These are phyloP conservation scores for Candida verbasci DNA, from an alignment of 805 yeast genomes.

Conservation along the genomic window DNA sequence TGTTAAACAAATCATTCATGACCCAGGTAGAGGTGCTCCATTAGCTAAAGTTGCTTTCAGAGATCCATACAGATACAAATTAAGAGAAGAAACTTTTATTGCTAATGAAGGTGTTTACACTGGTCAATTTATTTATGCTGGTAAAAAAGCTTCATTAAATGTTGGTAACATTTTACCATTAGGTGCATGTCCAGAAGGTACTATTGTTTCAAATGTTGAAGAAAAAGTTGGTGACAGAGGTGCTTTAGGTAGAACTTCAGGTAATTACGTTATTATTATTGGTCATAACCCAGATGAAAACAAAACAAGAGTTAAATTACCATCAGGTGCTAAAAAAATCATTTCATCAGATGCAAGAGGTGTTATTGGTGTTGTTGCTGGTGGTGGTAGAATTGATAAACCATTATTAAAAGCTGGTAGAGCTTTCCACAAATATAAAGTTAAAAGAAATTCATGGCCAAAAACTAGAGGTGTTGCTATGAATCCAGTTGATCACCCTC, in stretches of 20 bases:
- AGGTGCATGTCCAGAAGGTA: conserved; percentile 98
- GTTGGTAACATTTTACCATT: conserved; percentile 97
- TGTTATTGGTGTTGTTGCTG: conserved; percentile 99
- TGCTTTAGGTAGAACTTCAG: conserved; percentile 99
- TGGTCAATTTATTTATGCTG: conserved; percentile 98
- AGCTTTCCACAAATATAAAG: conserved; percentile 99
- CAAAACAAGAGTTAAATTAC: conserved; percentile 98
- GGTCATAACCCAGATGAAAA: conserved; percentile 99
- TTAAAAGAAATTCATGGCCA: conserved; percentile 99
- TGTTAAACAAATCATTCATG: conserved; percentile 97
- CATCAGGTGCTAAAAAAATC: conserved; percentile 98
- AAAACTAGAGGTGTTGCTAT: conserved; percentile 99
- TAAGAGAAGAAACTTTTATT: conserved; percentile 97
- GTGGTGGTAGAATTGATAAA: conserved; percentile 99
- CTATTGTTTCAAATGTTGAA: conserved; percentile 96
- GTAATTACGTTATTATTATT: conserved; percentile 97
- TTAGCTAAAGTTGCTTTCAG: conserved; percentile 98
- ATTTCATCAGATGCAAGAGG: conserved; percentile 96
- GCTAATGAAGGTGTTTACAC: conserved; percentile 99
- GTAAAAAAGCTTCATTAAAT: conserved; percentile 96
- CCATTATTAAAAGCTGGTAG: conserved; percentile 99
- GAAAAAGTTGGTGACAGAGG: conserved; percentile 99
- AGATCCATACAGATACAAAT: conserved; percentile 98
- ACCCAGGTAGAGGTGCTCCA: conserved; percentile 99
- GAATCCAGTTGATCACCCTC: conserved; percentile 99